phyloP scores from a whole-genome alignment of 139 green algal genomes.

The Raphidocelis subcapitata region DNA sequence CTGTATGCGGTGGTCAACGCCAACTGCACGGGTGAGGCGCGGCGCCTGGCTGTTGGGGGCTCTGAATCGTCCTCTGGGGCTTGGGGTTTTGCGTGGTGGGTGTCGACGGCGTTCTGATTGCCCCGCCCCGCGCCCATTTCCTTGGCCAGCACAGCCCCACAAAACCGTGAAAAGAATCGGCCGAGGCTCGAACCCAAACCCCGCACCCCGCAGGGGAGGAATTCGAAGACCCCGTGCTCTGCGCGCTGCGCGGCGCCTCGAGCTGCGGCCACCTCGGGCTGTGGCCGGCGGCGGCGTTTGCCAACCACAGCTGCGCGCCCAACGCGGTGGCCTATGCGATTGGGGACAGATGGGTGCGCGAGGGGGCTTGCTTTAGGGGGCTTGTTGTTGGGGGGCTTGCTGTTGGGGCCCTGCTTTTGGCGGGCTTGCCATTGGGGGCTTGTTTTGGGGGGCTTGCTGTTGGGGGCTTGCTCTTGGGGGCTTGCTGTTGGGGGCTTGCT shows the following conservation, averaged over 20 bases:
- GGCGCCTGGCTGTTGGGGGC: background rate
- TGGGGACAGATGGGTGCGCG: slow-evolving; percentile 25
- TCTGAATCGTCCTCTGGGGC: background rate
- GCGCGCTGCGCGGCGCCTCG: slow-evolving; percentile 30
- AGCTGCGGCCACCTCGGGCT: slow-evolving; percentile 35
- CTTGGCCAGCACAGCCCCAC: background rate
- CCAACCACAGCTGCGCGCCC: slow-evolving; percentile 42
- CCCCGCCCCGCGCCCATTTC: no score
- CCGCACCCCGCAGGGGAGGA: background rate
- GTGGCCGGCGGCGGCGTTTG: slow-evolving; percentile 40
- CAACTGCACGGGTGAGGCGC: slow-evolving; percentile 35
- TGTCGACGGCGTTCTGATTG: no score
- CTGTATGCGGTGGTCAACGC: slow-evolving; percentile 30
- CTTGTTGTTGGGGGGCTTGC: slow-evolving; percentile 14
- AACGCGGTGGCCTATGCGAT: slow-evolving; percentile 15
- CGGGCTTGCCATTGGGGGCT: slow-evolving; percentile 8
- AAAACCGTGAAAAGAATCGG: no score
- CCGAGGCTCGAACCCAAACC: no score
- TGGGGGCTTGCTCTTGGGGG: background rate
- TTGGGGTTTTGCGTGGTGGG: no score
- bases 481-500: background rate
- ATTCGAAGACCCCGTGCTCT: slow-evolving; percentile 39
- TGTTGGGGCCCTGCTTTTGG: slow-evolving; percentile 17
- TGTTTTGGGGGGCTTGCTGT: background rate
- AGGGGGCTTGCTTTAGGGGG: background rate